Evolutionary conservation across 2,329 filamentous ascomycete genomes (phyloP).

Genomic region (Fusarium sambucinum): DNA sequence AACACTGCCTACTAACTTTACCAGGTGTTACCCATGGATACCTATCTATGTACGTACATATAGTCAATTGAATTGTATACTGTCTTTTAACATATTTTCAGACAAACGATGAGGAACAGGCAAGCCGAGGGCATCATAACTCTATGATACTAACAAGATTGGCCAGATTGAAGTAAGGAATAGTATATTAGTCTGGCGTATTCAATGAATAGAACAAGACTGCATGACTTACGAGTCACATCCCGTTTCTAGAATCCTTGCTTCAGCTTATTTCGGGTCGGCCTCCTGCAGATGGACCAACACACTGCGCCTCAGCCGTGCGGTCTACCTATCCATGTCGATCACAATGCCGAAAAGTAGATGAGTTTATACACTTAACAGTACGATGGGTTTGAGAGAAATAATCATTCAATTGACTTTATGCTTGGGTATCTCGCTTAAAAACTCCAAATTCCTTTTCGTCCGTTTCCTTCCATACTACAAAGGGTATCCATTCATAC

Average conservation of each 20-base stretch:
- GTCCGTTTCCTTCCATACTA: neutral
- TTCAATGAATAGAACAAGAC: neutral
- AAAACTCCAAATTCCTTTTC: conserved; percentile 15
- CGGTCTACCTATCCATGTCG: neutral
- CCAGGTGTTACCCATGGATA: no score
- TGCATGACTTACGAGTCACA: neutral
- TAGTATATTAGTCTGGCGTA: neutral
- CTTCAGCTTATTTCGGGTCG: neutral
- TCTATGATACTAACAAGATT: neutral
- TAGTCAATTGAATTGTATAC: no score
- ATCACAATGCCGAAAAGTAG: neutral
- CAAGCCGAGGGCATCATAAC: neutral
- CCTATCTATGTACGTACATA: no score
- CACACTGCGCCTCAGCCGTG: neutral
- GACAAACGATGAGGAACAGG: no score
- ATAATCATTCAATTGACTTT: conserved; percentile 9
- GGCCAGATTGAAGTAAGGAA: neutral
- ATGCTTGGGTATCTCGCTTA: conserved; percentile 37
- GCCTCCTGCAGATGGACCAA: neutral
- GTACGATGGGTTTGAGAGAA: neutral
- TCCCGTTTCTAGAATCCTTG: neutral
- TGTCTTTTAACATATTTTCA: neutral
- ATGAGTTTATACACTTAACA: neutral
- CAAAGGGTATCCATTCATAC: neutral
- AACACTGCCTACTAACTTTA: neutral